Evolutionary conservation across 768 basidiomycete genomes (phyloP).

Genomic region (Leucocoprinus sp.): DNA sequence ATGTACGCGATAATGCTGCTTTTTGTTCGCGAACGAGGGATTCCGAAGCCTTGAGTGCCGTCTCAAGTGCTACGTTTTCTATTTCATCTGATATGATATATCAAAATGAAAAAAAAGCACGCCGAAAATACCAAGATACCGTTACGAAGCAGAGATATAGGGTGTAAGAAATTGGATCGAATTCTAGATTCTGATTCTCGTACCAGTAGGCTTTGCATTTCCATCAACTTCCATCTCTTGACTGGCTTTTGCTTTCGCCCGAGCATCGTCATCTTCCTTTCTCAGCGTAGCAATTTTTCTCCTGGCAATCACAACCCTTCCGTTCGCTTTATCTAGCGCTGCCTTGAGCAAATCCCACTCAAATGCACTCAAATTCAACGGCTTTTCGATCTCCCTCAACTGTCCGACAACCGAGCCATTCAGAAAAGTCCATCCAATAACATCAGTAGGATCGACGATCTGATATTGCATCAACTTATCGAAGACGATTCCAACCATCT

Average conservation of each 20-base stretch:
- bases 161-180: no score
- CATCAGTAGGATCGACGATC: conserved; percentile 89
- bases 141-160: not conserved
- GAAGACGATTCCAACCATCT: conserved; percentile 87
- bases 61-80: conserved; percentile 62
- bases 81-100: conserved; percentile 17
- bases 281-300: conserved; percentile 65
- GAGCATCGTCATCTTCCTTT: conserved; percentile 84
- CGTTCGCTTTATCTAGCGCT: conserved; percentile 86
- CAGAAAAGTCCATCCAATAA: conserved; percentile 77
- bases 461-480: conserved; percentile 99
- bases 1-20: conserved; percentile 56
- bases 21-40: conserved; percentile 74
- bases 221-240: conserved; percentile 69
- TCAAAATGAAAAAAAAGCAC: not conserved
- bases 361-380: conserved; percentile 44
- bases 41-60: conserved; percentile 66
- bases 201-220: conserved; percentile 43
- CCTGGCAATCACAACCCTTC: conserved; percentile 72
- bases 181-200: no score
- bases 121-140: not conserved
- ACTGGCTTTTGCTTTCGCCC: conserved; percentile 64
- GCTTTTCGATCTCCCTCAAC: conserved; percentile 28
- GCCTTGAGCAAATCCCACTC: conserved; percentile 84
- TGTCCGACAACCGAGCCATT: conserved; percentile 38